Percentiles rank a stretch among this genome's conserved stretches.
phyloP scores from a whole-genome alignment of 768 basidiomycete genomes.

The Podaxis sp. region DNA sequence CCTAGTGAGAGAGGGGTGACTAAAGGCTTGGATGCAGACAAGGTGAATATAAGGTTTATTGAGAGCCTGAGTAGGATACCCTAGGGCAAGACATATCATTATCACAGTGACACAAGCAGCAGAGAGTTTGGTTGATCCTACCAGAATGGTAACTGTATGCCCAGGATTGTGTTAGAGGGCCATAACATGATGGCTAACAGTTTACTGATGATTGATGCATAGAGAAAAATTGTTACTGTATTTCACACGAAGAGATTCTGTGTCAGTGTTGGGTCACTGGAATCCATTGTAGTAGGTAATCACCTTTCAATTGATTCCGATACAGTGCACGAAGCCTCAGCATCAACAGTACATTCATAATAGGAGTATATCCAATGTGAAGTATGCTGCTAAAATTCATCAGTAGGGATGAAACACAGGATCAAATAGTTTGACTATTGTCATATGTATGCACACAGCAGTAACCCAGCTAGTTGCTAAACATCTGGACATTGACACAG shows the following conservation, averaged over 20 bases:
- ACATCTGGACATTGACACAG: too few species aligned
- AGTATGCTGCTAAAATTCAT: background rate
- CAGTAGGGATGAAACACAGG: background rate
- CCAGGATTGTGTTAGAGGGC: too few species aligned
- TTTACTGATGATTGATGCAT: background rate
- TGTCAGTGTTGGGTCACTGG: background rate
- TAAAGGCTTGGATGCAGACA: too few species aligned
- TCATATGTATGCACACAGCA: too few species aligned
- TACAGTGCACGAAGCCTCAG: background rate
- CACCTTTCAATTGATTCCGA: background rate
- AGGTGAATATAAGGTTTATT: too few species aligned
- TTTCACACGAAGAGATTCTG: background rate
- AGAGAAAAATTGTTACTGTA: background rate
- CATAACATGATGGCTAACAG: too few species aligned
- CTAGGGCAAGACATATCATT: too few species aligned
- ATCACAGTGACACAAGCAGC: too few species aligned
- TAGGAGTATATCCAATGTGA: background rate
- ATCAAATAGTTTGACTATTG: background rate
- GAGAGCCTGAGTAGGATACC: too few species aligned
- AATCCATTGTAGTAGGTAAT: background rate
- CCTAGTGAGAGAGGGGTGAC: too few species aligned
- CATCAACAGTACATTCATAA: background rate
- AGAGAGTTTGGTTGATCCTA: too few species aligned
- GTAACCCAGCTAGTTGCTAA: too few species aligned
- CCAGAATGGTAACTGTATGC: background rate